Percentiles rank a stretch among this genome's conserved stretches.
phyloP scores from a whole-genome alignment of 2,329 filamentous ascomycete genomes.

The Septoria petroselini region DNA sequence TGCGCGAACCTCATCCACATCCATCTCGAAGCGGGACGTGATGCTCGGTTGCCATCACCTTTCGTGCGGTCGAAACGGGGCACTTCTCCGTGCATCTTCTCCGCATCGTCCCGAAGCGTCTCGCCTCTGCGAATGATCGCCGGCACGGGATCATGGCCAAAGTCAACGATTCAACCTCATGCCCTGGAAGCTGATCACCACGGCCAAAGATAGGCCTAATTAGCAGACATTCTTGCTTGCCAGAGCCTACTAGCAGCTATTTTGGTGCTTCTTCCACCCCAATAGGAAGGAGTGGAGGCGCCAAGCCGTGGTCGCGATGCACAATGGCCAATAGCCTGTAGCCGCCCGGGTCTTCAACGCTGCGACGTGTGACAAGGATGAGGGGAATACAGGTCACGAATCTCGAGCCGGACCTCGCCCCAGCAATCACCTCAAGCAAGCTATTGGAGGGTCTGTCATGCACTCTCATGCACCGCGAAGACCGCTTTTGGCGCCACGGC shows the following conservation, averaged over 20 bases:
- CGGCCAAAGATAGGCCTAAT: slow-evolving; percentile 10
- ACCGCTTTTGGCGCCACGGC: slow-evolving; percentile 32
- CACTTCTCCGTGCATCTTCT: slow-evolving; percentile 15
- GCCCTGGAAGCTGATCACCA: not conserved
- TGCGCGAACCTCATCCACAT: slow-evolving; percentile 15
- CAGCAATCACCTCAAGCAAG: slow-evolving; percentile 11
- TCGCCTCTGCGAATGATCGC: slow-evolving; percentile 20
- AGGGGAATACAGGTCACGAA: slow-evolving; percentile 18
- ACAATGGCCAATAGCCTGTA: slow-evolving; percentile 21
- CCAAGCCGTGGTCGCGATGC: slow-evolving; percentile 9
- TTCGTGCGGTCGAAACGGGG: slow-evolving; percentile 2
- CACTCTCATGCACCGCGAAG: slow-evolving; percentile 19
- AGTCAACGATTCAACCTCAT: slow-evolving; percentile 3
- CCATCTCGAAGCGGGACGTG: slow-evolving; percentile 1
- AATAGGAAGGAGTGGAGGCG: slow-evolving; percentile 16
- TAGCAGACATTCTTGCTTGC: slow-evolving; percentile 4
- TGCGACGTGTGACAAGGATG: slow-evolving; percentile 25
- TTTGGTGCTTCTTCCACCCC: slow-evolving; percentile 9
- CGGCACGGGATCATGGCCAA: slow-evolving; percentile 9
- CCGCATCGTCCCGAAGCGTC: slow-evolving; percentile 26
- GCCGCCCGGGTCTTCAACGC: slow-evolving; percentile 19
- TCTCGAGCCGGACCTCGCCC: slow-evolving; percentile 14
- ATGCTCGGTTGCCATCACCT: slow-evolving; percentile 11
- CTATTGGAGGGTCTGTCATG: slow-evolving; percentile 21
- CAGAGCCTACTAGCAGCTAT: slow-evolving; percentile 7